phyloP scores from a whole-genome alignment of 805 yeast species.

The Pichia pseudocactophila region DNA sequence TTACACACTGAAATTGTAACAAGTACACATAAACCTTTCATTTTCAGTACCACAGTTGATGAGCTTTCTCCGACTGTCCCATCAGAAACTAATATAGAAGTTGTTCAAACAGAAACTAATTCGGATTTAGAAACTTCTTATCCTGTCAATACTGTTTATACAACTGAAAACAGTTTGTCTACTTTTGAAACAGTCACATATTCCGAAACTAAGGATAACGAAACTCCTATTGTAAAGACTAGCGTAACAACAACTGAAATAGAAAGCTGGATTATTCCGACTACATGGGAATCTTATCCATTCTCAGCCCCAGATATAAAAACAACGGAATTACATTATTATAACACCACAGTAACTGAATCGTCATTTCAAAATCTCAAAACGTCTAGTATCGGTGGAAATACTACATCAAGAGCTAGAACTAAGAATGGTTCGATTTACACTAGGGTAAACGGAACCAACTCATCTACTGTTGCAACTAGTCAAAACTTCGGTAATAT shows the following conservation, averaged over 20 bases:
- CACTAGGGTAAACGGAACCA: background rate
- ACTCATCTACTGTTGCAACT: background rate
- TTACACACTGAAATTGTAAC: too few species aligned
- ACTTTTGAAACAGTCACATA: background rate
- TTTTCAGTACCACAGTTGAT: background rate
- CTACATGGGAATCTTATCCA: conserved; percentile 8
- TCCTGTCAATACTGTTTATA: too few species aligned
- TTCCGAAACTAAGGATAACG: background rate
- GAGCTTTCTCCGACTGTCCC: background rate
- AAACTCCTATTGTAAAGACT: background rate
- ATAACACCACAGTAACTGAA: background rate
- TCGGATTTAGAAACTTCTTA: background rate
- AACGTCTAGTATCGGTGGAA: conserved; percentile 1
- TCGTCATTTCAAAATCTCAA: background rate
- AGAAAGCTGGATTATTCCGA: conserved; percentile 4
- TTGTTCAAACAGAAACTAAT: too few species aligned
- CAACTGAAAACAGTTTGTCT: too few species aligned
- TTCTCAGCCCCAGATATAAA: background rate
- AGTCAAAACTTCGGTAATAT: conserved; percentile 3
- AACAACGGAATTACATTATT: background rate
- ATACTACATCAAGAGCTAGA: background rate
- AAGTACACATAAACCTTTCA: background rate
- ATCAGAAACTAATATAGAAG: too few species aligned
- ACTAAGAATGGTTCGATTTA: conserved; percentile 2
- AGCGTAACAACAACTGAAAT: background rate